Evolutionary conservation across 2,329 filamentous ascomycete species (phyloP), one percentile per base, ranked within the genome.

Genomic region (Sporothrix protearum): DNA sequence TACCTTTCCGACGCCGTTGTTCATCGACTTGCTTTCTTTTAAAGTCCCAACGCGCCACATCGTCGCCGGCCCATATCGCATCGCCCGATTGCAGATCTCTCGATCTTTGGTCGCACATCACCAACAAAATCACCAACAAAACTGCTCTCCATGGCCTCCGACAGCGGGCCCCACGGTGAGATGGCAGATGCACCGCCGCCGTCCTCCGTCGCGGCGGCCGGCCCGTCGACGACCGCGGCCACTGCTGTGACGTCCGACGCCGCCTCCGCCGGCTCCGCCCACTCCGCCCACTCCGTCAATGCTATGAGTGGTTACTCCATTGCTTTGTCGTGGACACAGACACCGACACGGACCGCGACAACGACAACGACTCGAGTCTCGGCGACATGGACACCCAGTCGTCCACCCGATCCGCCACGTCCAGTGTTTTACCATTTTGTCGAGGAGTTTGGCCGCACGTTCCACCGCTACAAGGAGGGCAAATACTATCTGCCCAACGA

Each of bases 391-490:
- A 70, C 28, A 51, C 30, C 2, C 28, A 47, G 68, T 72, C 70
- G 22, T 71, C 70, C 5, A 72, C 51, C 2, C 47, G 68, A 36
- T 72, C 72, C 3, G 72, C 69, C 22, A 72, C 68, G 68, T 64
- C 68, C 9, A 51, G 28, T 5, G 63, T 73, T 3, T 3, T 73
- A 73, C 53, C 8, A 71, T 14, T 73, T 73, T 47, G 72, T 73
- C 28, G 70, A 73, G 10, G 67, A 73, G 45, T 73, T 73, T 70
- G 72, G 72, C 42, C 72, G 72, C 14, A 73, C 72, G 8, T 73
- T 71, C 14, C 72, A 73, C 61, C 61, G 53, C 12, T 73, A 73
- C 70, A 73, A 73, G 51, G 72, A 73, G 53, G 72, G 72, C n/a
- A 71, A 69, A 22, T 73, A 73, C 64, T 73, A 66, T 33, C n/a